phyloP scores from a whole-genome alignment of 2,329 filamentous ascomycete species.

The Cercospora sp. region DNA sequence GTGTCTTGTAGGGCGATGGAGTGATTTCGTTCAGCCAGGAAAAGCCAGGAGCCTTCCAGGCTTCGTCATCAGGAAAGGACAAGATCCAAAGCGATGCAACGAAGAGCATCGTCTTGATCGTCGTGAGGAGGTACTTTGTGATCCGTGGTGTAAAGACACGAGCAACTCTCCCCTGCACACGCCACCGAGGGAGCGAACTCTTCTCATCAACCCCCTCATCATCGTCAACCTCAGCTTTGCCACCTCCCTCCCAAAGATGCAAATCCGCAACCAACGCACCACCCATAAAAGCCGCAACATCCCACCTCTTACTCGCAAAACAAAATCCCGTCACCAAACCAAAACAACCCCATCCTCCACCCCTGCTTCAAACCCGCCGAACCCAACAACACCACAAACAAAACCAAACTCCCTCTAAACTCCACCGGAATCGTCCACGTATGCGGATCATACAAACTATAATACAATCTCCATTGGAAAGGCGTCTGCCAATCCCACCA shows the following conservation, averaged over 20 bases:
- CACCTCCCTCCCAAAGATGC: conserved; percentile 5
- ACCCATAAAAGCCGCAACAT: conserved; percentile 20
- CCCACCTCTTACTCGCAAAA: conserved; percentile 16
- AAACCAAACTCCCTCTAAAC: conserved; percentile 17
- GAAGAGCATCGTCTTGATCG: conserved; percentile 6
- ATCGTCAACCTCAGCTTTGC: neutral
- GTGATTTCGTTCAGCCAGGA: conserved; percentile 11
- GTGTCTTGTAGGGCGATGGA: neutral
- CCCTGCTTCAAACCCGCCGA: conserved; percentile 13
- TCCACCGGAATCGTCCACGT: conserved; percentile 24
- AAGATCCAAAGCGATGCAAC: conserved; percentile 14
- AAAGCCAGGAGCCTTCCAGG: conserved; percentile 16
- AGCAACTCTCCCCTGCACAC: neutral
- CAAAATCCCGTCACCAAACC: conserved; percentile 10
- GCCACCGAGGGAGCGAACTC: neutral
- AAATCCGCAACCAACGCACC: conserved; percentile 21
- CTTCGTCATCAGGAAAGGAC: conserved; percentile 22
- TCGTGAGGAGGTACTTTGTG: neutral
- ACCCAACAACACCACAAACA: conserved; percentile 21
- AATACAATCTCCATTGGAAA: conserved; percentile 14
- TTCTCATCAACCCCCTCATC: conserved; percentile 1
- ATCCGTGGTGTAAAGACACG: neutral
- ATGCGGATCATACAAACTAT: conserved; percentile 19
- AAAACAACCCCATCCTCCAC: conserved; percentile 12
- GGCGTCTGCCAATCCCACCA: conserved; percentile 19